phyloP scores from a whole-genome alignment of 1,284 basidiomycete genomes.

The Pseudomicrostroma phylloplanum region DNA sequence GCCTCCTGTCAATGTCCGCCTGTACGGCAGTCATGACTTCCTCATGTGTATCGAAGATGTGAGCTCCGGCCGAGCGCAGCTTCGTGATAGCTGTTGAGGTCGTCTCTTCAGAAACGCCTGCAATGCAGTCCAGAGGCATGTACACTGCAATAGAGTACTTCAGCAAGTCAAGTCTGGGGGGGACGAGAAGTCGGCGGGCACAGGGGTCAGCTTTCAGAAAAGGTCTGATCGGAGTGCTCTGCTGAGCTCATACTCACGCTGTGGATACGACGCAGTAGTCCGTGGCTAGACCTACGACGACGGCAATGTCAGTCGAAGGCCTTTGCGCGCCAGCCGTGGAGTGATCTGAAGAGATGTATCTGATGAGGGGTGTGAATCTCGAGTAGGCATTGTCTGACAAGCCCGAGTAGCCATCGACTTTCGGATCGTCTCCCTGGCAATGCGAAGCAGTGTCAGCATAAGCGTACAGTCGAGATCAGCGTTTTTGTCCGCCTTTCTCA shows the following conservation, averaged over 20 bases:
- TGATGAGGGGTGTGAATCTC: conserved; percentile 19
- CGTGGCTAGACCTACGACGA: conserved; percentile 60
- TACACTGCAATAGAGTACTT: background rate
- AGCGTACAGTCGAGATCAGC: conserved; percentile 3
- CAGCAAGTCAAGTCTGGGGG: background rate
- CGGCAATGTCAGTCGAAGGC: conserved; percentile 54
- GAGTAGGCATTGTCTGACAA: conserved; percentile 50
- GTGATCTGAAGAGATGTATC: conserved; percentile 30
- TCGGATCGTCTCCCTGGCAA: conserved; percentile 40
- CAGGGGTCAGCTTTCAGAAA: too few relatives aligned
- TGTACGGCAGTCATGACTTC: background rate
- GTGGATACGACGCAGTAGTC: conserved; percentile 60
- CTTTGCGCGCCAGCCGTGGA: conserved; percentile 15
- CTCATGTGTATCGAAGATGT: conserved; percentile 1
- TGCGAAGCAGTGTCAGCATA: conserved; percentile 3
- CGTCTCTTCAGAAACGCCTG: background rate
- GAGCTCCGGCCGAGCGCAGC: background rate
- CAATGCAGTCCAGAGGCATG: background rate
- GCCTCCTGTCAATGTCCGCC: too few relatives aligned
- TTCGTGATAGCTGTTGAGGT: background rate
- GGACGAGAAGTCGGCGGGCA: too few relatives aligned
- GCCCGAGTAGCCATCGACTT: conserved; percentile 60
- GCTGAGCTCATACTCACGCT: conserved; percentile 27
- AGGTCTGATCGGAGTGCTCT: too few relatives aligned
- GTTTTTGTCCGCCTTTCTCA: background rate